Evolutionary conservation across 2,329 filamentous ascomycete species (phyloP), one percentile per base, ranked within the genome.

Genomic region (Cladosporium sphaerospermum): DNA sequence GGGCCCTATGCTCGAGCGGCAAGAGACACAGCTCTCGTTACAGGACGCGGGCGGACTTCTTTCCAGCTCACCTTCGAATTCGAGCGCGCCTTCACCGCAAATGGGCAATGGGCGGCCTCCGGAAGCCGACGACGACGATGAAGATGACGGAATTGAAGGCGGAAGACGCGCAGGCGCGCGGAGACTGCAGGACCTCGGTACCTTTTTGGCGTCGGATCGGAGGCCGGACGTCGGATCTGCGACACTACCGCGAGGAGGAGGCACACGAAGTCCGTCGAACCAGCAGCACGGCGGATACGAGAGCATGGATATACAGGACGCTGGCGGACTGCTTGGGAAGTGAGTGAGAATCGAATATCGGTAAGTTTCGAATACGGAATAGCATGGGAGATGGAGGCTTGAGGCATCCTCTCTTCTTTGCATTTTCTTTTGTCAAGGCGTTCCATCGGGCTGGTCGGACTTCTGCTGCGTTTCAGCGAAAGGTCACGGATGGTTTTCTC

Each of bases 31-130:
- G 8, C 45, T 64, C 3, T 64, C 60, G 19, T 49, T 68, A 5
- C 66, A 68, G 53, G 67, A 69, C 51, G 61, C 62, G 4, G 66
- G 66, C 9, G 67, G 67, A 8, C 54, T 67, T 9, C 51, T 65
- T 28, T 28, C 40, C 2, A 39, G 4, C 36, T 39, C 36, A 5
- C 36, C 36, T 14, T 39, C 36, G 3, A 39, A 14, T 14, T 13
- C 14, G 19, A 18, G 31, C 9, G 28, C 32, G 9, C 34, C 34
- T 9, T 36, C 13, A 53, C 32, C 42, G 10, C 41, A 45, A 44
- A 42, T 33, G 23, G 36, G 43, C 49, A 31, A 18, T 19, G 39
- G 45, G 6, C 14, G 46, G 14, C 45, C 32, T 5, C 50, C 44
- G 14, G 40, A 44, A 19, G 23, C 37, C 31, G 39, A 34, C 9